Evolutionary conservation across 2,329 filamentous ascomycete genomes (phyloP).

Genomic region (Talaromyces marneffei): DNA sequence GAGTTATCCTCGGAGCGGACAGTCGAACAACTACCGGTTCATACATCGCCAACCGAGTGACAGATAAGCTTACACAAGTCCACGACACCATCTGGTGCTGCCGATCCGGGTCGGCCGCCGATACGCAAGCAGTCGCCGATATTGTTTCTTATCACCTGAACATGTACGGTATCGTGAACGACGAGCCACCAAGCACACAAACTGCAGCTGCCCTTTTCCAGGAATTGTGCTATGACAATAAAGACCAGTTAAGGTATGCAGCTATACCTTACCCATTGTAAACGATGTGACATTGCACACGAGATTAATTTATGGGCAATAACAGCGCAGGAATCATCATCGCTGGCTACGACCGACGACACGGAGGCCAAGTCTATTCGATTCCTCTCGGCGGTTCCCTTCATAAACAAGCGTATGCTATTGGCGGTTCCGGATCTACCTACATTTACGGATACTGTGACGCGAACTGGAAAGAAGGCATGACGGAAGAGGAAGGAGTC

Average conservation of each 20-base stretch:
- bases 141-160: constrained; percentile 96
- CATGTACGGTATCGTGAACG: constrained; percentile 84
- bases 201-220: constrained; percentile 95
- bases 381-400: constrained; percentile 94
- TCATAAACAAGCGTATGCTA: constrained; percentile 94
- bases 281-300: background rate
- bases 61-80: constrained; percentile 97
- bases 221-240: constrained; percentile 97
- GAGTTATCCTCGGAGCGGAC: constrained; percentile 93
- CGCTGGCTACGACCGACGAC: constrained; percentile 91
- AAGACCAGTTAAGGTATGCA: constrained; percentile 80
- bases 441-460: constrained; percentile 99
- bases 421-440: constrained; percentile 92
- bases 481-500: constrained; percentile 88
- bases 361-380: constrained; percentile 95
- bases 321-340: constrained; percentile 90
- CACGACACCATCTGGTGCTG: constrained; percentile 99
- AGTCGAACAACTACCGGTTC: constrained; percentile 95
- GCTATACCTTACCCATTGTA: constrained; percentile 11
- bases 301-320: background rate
- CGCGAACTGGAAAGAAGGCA: constrained; percentile 87
- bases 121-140: constrained; percentile 95
- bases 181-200: constrained; percentile 86
- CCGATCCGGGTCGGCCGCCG: constrained; percentile 91
- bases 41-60: constrained; percentile 98